Conservation (phyloP, 2,329 filamentous ascomycete species). For the Nothopassalora personata region DNA sequence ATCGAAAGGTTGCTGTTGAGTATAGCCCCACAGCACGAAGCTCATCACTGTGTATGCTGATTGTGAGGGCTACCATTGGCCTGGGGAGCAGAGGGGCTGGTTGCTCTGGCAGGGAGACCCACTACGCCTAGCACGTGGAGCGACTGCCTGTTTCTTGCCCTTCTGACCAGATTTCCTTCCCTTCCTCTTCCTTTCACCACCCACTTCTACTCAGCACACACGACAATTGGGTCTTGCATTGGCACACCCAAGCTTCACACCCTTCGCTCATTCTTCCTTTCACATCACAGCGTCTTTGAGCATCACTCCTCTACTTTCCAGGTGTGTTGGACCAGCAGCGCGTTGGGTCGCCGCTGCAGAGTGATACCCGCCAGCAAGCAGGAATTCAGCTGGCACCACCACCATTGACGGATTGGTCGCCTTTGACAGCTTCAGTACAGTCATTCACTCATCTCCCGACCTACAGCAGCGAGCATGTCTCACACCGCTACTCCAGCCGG, state of each 20-base stretch:
- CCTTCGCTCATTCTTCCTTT: neutral
- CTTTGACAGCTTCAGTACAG: neutral
- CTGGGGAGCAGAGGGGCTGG: neutral
- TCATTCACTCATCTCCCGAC: neutral
- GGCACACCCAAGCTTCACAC: neutral
- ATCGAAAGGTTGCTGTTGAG: neutral
- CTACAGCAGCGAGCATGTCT: neutral
- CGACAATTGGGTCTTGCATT: neutral
- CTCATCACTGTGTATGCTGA: neutral
- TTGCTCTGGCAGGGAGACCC: neutral
- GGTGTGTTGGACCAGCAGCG: neutral
- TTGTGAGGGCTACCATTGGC: neutral
- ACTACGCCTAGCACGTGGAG: neutral
- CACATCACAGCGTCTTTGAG: constrained; percentile 1
- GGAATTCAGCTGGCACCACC: neutral
- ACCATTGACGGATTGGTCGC: neutral
- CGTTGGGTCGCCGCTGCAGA: neutral
- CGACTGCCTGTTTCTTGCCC: neutral
- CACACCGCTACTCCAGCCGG: neutral
- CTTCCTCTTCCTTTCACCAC: neutral
- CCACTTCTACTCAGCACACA: neutral
- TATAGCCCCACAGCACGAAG: neutral
- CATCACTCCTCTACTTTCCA: neutral
- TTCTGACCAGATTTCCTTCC: neutral
- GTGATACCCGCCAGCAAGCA: neutral